These are phyloP conservation scores for Nannizziopsis arthrosporioides DNA, from an alignment of 2,329 filamentous ascomycete genomes.

Conservation along the genomic window DNA sequence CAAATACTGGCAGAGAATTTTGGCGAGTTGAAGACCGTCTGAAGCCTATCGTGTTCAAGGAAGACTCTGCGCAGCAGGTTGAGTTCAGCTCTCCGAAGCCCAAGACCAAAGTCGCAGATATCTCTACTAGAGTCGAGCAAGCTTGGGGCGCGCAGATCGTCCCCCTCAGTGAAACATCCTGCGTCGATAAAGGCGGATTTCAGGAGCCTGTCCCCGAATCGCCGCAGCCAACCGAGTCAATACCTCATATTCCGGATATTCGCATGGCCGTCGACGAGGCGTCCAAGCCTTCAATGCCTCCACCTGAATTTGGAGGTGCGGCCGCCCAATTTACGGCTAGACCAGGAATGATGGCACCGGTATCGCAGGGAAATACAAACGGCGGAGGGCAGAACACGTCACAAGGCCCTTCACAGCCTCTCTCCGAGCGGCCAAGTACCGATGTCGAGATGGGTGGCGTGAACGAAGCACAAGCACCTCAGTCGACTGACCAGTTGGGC, in stretches of 20 bases:
- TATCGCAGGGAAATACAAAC: no score
- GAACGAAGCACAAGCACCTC: constrained; percentile 28
- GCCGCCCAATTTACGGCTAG: background rate
- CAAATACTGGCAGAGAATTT: constrained; percentile 46
- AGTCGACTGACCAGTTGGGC: constrained; percentile 35
- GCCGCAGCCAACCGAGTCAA: background rate
- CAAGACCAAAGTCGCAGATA: constrained; percentile 49
- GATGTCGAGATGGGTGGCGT: constrained; percentile 50
- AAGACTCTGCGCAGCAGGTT: constrained; percentile 27
- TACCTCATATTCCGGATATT: no score
- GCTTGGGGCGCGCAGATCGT: constrained; percentile 56
- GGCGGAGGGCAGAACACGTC: background rate
- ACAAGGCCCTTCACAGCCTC: constrained; percentile 8
- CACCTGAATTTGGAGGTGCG: background rate
- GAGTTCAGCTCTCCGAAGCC: constrained; percentile 34
- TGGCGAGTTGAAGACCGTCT: constrained; percentile 52
- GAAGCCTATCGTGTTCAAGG: constrained; percentile 19
- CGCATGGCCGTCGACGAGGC: no score
- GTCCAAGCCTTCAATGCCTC: background rate
- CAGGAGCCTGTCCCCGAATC: constrained; percentile 42
- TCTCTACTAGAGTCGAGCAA: constrained; percentile 63
- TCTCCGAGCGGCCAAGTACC: constrained; percentile 10
- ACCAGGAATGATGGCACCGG: background rate
- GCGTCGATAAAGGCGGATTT: constrained; percentile 66
- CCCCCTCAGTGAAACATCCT: constrained; percentile 52